These are phyloP conservation scores for Candida railenensis DNA, from an alignment of 805 yeast species.

Conservation along the genomic window DNA sequence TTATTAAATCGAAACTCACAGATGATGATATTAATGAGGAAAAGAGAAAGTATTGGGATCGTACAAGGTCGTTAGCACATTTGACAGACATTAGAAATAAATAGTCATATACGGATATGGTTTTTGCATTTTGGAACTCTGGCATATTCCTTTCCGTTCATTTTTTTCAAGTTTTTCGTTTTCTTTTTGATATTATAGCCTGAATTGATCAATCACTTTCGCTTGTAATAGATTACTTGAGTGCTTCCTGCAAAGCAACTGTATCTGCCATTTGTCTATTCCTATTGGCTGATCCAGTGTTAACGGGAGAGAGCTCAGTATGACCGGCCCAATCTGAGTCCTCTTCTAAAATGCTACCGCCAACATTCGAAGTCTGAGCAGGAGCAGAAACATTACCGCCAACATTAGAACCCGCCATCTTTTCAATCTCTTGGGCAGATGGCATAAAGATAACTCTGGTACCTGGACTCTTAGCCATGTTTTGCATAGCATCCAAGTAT, in stretches of 20 bases:
- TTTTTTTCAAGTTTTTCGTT: background rate
- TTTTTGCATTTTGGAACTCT: background rate
- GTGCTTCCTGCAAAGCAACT: constrained; percentile 34
- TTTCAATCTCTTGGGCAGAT: constrained; percentile 42
- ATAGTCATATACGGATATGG: background rate
- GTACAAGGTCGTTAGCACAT: constrained; percentile 3
- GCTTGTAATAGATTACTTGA: too few relatives aligned
- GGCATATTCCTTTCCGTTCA: background rate
- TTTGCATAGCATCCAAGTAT: constrained; percentile 76
- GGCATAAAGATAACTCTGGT: constrained; percentile 80
- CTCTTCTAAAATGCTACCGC: constrained; percentile 19
- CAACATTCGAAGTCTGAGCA: constrained; percentile 1
- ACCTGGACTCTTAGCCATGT: constrained; percentile 60
- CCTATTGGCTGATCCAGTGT: constrained; percentile 5
- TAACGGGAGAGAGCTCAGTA: constrained; percentile 9
- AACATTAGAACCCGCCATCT: constrained; percentile 28
- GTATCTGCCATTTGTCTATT: constrained; percentile 18
- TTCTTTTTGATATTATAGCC: background rate
- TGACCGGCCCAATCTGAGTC: constrained; percentile 22
- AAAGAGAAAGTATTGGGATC: constrained; percentile 11
- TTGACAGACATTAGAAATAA: background rate
- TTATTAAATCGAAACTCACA: constrained; percentile 13
- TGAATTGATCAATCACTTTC: too few relatives aligned
- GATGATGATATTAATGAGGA: constrained; percentile 11
- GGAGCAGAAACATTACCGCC: constrained; percentile 2